Base-by-base conservation (phyloP, 495 filamentous ascomycete genomes). In the Penicillium robsamsonii region DNA sequence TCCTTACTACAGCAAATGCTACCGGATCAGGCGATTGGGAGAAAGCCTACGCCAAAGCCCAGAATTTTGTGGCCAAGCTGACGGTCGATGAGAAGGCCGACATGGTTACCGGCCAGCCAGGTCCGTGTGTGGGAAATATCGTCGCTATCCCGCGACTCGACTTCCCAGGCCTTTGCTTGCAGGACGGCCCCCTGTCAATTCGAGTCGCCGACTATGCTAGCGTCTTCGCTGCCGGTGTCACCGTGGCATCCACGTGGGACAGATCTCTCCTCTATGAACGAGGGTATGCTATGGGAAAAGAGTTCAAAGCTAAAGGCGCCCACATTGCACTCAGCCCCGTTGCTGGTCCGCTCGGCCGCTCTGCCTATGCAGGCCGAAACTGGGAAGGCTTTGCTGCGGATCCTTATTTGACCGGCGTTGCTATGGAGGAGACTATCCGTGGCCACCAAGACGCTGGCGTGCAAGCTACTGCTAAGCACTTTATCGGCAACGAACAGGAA, bases 21-120 rank as follows among this genome's bases (percentile, higher is more conserved):
- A 61, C 57, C 20, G 77, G 81, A 8, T 80, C 81, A 10, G 80
- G 78, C 37, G 82, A 78, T 38, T 92, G 89, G 89, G 77, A 79
- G 46, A 81, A 83, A 8, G 90, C 90, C 10, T 88, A 91, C 60
- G 70, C 62, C 18, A 84, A 88, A 62, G 90, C 90, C 4, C 78
- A 76, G 57, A 71, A 69, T 0, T 91, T 91, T 57, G 89, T 92
- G 40, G 80, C 79, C 11, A 82, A 90, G 70, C 72, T 95, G 59
- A 92, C 87, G 0, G 69, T 92, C 33, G 70, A 85, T 20, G 90
- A 95, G 75, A 95, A 93, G 74, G 83, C 91, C 66, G 91, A 92
- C 63, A 68, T 95, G 54, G 92, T 88, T 2, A 93, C 90, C 0
- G 90, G 90, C 61, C 78, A 78, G 55, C 76, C 77, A 10, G 88